Evolutionary conservation across 768 basidiomycete species (phyloP), one percentile per base, ranked within the genome.

Genomic region (Pleurotus giganteus): DNA sequence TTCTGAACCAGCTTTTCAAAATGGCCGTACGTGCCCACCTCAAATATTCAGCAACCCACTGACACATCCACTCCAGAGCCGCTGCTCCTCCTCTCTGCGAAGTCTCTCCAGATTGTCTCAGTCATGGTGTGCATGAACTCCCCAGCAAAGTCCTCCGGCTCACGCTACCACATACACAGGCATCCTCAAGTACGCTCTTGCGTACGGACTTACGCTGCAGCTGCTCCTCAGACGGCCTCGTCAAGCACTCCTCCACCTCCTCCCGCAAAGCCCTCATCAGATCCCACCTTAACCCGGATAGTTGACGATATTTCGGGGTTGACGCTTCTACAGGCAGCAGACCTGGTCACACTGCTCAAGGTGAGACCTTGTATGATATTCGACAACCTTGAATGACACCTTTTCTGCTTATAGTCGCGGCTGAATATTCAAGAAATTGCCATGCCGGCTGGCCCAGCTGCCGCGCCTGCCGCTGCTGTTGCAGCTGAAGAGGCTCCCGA

Each of bases 391-490:
- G 23, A 17, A 24, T 17, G 4, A 28, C 53, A 17, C 32, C 7
- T 45, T 34, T 56, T 12, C 52, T 19, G 56, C 47, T 15, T 19
- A 37, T 47, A 98, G 96, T 79, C 91, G 47, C 87, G 90, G 57
- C 71, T 99, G 57, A 98, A 98, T 69, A 99, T 99, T 59, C 91
- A 95, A 74, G 96, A 98, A 77, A 91, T 98, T 65, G 93, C 94
- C 15, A 83, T 97, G 80, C 93, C 94, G 43, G 77, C 89, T 29
- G 84, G 91, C 11, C 73, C 89, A 24, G 77, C 85, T 15, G 74
- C 83, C 7, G 74, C 83, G 2, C 73, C 84, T 0, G 74, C 81
- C 6, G 74, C 80, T 1, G 79, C 85, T 7, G 77, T 81, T 12
- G 71, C n/a, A n/a, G n/a, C 74, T 13, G 74, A 74, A 1, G 91